phyloP scores from a whole-genome alignment of 306 rosid genomes.

The Mucuna pruriens region DNA sequence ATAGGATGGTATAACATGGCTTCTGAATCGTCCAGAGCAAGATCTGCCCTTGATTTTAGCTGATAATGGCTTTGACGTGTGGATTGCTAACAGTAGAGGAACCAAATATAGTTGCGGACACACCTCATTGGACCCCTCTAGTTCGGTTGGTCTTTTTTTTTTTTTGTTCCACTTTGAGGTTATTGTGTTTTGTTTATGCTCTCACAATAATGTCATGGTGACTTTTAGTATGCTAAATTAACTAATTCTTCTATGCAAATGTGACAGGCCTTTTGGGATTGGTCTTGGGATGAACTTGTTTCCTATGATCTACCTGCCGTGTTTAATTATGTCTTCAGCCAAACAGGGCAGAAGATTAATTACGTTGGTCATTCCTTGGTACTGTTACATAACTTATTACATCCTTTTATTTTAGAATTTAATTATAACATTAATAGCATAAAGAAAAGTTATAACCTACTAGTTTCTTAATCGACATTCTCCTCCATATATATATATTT shows the following conservation, averaged over 20 bases:
- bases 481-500: too few species aligned
- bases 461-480: too few species aligned
- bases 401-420: neutral
- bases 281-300: slow-evolving; percentile 89
- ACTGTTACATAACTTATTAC: neutral
- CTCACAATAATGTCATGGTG: neutral
- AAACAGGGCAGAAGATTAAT: slow-evolving; percentile 79
- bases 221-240: neutral
- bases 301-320: slow-evolving; percentile 80
- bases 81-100: slow-evolving; percentile 90
- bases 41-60: slow-evolving; percentile 82
- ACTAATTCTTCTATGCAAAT: neutral
- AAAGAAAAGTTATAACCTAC: too few species aligned
- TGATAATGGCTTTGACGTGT: slow-evolving; percentile 82
- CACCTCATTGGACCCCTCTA: slow-evolving; percentile 51
- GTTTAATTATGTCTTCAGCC: slow-evolving; percentile 61
- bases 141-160: slow-evolving; percentile 38
- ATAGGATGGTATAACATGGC: slow-evolving; percentile 73
- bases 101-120: slow-evolving; percentile 78
- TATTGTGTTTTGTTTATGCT: neutral
- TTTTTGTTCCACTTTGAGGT: neutral
- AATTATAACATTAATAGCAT: too few species aligned
- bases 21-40: slow-evolving; percentile 72
- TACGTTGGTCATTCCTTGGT: slow-evolving; percentile 93
- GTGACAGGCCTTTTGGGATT: slow-evolving; percentile 75